Base-by-base conservation (phyloP, 164 flowering plant genomes). In the Nymphaea thermarum region DNA sequence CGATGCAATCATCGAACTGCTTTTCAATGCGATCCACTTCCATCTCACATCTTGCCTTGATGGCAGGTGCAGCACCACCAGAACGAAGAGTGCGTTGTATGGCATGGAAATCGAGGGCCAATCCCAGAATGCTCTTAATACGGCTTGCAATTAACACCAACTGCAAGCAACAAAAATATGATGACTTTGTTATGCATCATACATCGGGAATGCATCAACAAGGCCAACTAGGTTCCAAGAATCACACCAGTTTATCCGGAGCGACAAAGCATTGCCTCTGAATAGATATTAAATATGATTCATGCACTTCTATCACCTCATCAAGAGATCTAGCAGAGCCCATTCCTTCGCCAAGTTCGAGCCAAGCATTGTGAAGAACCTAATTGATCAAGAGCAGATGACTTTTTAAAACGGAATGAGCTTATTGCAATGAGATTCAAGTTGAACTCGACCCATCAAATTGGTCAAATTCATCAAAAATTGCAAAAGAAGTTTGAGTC, bases 331-430 rank as follows among this genome's bases (percentile, higher is more conserved):
- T 82, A 65, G 99, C 99, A 42, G 85, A 78, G 55, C 88, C 80
- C 96, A 92, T 85, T 66, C 89, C 96, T 77, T 89, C 86, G 74
- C 93, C 90, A 57, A 95, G 94, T 70, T 95, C 98, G 72, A 80
- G 83, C 99, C 99, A 95, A 61, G 99, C 96, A 82, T 87, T 92
- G 72, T 95, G 99, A 79, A 90, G 89, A 14, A 95, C 99, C 99
- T 94, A 84, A 72, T 14, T 68, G 72, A 60, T 63, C 17, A 69
- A 11, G 43, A 68, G 75, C 63, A 85, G 76, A 72, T 43, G 16
- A 25, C 36, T 25, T 25, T 25, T 25, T 25, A 25, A 25, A 25
- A 25, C 36, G 36, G 36, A 25, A 25, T 25, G 36, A 25, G 36
- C 36, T 25, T 25, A 25, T 25, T 25, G 36, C 36, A 25, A 25